phyloP scores from a whole-genome alignment of 305 asterid genomes.

The Fraxinus floribunda region DNA sequence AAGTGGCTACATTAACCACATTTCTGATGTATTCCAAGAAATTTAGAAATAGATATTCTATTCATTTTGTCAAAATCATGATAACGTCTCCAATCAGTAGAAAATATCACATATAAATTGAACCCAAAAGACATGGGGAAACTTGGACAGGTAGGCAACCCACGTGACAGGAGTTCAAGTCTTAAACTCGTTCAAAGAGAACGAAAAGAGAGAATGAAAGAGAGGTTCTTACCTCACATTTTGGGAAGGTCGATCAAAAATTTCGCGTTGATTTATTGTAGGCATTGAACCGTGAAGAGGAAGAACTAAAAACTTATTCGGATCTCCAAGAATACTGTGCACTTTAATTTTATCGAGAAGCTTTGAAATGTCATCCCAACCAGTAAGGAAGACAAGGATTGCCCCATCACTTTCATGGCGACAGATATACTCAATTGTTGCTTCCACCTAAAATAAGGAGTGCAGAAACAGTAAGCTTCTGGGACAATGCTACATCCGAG shows the following conservation, averaged over 20 bases:
- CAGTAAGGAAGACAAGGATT: slow-evolving; percentile 87
- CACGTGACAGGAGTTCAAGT: background rate
- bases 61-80: background rate
- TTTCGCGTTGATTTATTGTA: slow-evolving; percentile 81
- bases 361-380: slow-evolving; percentile 97
- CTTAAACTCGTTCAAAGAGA: background rate
- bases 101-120: background rate
- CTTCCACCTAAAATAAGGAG: slow-evolving; percentile 61
- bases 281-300: slow-evolving; percentile 99
- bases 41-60: background rate
- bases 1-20: background rate
- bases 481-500: background rate
- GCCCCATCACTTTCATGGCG: slow-evolving; percentile 83
- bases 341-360: slow-evolving; percentile 72
- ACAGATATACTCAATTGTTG: slow-evolving; percentile 77
- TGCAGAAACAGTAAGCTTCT: slow-evolving; percentile 20
- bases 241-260: slow-evolving; percentile 77
- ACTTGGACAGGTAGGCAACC: background rate
- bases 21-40: background rate
- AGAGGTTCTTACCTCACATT: slow-evolving; percentile 55
- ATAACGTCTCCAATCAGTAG: background rate
- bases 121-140: background rate
- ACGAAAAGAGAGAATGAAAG: background rate
- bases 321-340: slow-evolving; percentile 57
- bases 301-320: slow-evolving; percentile 62